phyloP scores from a whole-genome alignment of 2,329 filamentous ascomycete genomes.

The Ophiocordyceps sinensis region DNA sequence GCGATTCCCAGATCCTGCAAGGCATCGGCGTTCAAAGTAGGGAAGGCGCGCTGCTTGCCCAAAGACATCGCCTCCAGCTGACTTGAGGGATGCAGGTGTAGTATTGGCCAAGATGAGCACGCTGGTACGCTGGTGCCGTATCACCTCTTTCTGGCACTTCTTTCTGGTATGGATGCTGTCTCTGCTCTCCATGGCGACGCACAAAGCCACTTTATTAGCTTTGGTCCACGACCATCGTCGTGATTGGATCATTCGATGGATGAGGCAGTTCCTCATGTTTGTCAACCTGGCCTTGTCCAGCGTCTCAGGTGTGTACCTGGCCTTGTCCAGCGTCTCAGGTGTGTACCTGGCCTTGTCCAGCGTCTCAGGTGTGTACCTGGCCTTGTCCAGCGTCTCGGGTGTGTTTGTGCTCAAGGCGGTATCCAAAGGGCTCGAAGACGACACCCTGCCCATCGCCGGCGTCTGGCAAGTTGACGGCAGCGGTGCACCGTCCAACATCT shows the following conservation, averaged over 20 bases:
- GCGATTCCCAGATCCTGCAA: slow-evolving; percentile 54
- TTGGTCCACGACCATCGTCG: slow-evolving; percentile 51
- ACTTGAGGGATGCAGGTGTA: slow-evolving; percentile 17
- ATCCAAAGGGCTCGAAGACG: slow-evolving; percentile 31
- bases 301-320: slow-evolving; percentile 38
- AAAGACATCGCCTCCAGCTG: not conserved
- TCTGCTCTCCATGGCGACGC: slow-evolving; percentile 48
- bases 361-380: too few relatives aligned
- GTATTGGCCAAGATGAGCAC: slow-evolving; percentile 43
- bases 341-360: slow-evolving; percentile 43
- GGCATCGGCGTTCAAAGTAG: slow-evolving; percentile 51
- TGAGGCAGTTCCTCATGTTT: slow-evolving; percentile 52
- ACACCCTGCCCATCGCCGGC: slow-evolving; percentile 45
- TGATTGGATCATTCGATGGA: slow-evolving; percentile 52
- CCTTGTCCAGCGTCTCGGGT: slow-evolving; percentile 40
- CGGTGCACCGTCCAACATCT: slow-evolving; percentile 24
- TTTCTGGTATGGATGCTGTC: slow-evolving; percentile 58
- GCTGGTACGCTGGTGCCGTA: slow-evolving; percentile 46
- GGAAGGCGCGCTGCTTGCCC: slow-evolving; percentile 4
- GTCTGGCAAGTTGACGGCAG: slow-evolving; percentile 35
- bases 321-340: slow-evolving; percentile 39
- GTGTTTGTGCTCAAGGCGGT: slow-evolving; percentile 42
- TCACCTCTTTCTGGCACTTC: slow-evolving; percentile 57
- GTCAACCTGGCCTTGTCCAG: slow-evolving; percentile 46
- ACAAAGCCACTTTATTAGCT: slow-evolving; percentile 50